Percentiles rank a stretch among this genome's conserved stretches.
Evolutionary conservation across 2,329 filamentous ascomycete species (phyloP).

Genomic region (Drechslerella dactyloides): DNA sequence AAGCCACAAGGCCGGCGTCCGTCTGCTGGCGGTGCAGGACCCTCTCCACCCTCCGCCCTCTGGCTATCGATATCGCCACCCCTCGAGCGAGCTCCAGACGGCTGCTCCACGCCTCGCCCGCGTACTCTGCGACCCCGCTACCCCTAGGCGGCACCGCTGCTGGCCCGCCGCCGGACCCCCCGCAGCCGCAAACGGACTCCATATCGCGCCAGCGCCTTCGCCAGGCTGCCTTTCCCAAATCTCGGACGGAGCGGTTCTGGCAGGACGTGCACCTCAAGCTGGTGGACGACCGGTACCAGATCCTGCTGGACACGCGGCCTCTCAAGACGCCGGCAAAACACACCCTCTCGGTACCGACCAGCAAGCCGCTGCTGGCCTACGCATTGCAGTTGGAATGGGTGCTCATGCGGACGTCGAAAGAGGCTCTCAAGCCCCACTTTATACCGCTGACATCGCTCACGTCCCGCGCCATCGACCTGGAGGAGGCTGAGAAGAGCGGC

Average conservation of each 20-base stretch:
- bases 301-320: conserved; percentile 69
- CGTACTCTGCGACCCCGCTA: conserved; percentile 37
- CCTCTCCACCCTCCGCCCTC: conserved; percentile 20
- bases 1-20: conserved; percentile 15
- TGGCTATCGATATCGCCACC: not conserved
- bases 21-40: conserved; percentile 37
- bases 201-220: conserved; percentile 22
- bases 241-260: conserved; percentile 47
- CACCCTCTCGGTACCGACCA: conserved; percentile 73
- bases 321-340: conserved; percentile 67
- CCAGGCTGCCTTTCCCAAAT: conserved; percentile 30
- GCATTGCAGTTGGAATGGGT: conserved; percentile 96
- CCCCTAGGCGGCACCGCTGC: conserved; percentile 46
- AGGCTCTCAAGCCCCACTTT: conserved; percentile 85
- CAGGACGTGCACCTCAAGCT: conserved; percentile 40
- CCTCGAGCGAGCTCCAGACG: conserved; percentile 17
- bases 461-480: conserved; percentile 82
- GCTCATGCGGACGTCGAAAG: conserved; percentile 72
- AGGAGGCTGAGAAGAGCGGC: conserved; percentile 66
- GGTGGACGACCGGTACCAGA: conserved; percentile 29
- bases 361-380: conserved; percentile 80
- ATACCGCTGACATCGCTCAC: conserved; percentile 87
- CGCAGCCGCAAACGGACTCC: conserved; percentile 33
- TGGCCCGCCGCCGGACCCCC: conserved; percentile 41
- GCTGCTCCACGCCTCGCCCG: conserved; percentile 23